Evolutionary conservation across 202 grass and related monocot genomes (phyloP), one percentile per base, ranked within the genome.

Genomic region (Cymbopogon flexuosus): DNA sequence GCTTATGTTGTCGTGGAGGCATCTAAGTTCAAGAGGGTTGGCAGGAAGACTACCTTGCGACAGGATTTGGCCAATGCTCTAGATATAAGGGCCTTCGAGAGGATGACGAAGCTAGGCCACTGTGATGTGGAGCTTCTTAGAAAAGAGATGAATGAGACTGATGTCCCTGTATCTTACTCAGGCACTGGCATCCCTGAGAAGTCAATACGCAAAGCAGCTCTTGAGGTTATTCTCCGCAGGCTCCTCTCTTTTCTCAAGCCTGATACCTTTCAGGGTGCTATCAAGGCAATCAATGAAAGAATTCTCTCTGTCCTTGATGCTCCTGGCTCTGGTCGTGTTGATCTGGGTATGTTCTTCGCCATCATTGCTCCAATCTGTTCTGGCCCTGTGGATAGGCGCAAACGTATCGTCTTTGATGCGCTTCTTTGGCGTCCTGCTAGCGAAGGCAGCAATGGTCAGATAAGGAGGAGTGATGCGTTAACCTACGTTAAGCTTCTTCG

Each of bases 71-170:
- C 92, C 51, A 91, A 91, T 95, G 96, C 92, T 10, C 87, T 99
- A 76, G 96, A 99, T 77, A 95, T 99, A 72, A 95, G 96, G 83
- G 82, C 88, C 58, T 95, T 95, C 8, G 92, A 99, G 84, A 91
- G 87, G 81, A 72, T 80, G 72, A 93, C 96, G 52, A 92, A 93
- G 54, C 83, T 99, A 62, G 90, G 84, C 21, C 88, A 68, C 56
- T 99, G 92, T 1, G 76, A 95, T 56, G 75, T 88, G 23, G 96
- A 91, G 77, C 73, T 91, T 61, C 62, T 99, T 67, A 85, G 84
- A 75, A 99, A 95, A 85, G 92, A 99, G 84, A 91, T 99, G 96
- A 95, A 89, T 9, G 88, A 99, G 84, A 95, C 90, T 60, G 96
- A 99, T 80, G 92, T 93, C 31, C 96, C 96, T 15, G 85, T 93